These are phyloP conservation scores for Cladosporium austrohemisphaericum DNA, from an alignment of 2,329 filamentous ascomycete species.

Conservation along the genomic window DNA sequence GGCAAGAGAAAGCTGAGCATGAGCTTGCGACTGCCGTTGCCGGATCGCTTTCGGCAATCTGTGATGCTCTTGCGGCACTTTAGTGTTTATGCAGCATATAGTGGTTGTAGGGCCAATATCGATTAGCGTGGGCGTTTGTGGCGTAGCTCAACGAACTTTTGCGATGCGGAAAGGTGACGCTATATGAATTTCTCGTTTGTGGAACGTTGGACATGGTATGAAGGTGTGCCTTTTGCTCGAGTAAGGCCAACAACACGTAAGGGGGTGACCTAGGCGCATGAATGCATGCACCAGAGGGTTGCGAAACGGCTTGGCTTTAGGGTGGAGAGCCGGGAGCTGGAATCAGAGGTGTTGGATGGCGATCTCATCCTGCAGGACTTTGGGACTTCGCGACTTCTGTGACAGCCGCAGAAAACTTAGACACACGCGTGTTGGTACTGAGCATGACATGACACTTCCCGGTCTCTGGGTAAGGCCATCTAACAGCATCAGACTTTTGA, in stretches of 20 bases:
- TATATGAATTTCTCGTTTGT: background rate
- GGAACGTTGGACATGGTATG: background rate
- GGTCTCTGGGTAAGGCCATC: no score
- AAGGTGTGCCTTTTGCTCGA: no score
- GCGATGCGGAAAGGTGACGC: no score
- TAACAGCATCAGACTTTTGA: no score
- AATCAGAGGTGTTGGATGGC: conserved; percentile 1
- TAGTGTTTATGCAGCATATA: background rate
- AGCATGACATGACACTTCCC: no score
- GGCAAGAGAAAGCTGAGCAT: no score
- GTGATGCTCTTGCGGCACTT: no score
- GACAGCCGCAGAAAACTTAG: background rate
- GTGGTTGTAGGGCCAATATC: no score
- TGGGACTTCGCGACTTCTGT: background rate
- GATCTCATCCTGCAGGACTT: conserved; percentile 1
- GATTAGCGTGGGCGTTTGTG: background rate
- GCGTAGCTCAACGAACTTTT: background rate
- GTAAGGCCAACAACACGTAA: no score
- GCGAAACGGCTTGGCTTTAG: background rate
- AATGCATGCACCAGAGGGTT: no score
- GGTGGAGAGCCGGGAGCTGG: conserved; percentile 8
- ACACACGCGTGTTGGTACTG: no score
- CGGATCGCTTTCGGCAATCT: background rate
- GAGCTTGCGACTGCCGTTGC: background rate
- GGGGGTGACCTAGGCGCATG: no score